Evolutionary conservation across 176 grass and related monocot genomes (phyloP).

Genomic region (Calamus simplicifolius): DNA sequence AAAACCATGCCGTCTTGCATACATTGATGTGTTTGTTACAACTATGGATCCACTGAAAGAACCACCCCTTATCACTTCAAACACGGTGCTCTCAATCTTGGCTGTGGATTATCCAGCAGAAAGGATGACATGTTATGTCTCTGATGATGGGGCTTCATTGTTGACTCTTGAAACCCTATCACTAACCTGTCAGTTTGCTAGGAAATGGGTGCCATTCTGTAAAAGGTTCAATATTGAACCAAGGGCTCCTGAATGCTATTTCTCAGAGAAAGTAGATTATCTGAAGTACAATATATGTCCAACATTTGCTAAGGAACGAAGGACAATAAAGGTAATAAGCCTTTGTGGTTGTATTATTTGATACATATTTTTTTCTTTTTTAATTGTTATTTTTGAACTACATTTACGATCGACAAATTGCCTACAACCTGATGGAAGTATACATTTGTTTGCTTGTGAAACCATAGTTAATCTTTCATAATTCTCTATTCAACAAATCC

Average conservation of each 20-base stretch:
- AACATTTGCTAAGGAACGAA: conserved; percentile 79
- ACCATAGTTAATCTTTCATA: no score
- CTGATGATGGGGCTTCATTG: conserved; percentile 95
- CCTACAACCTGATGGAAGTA: no score
- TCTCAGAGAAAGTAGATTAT: conserved; percentile 81
- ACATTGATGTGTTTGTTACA: conserved; percentile 84
- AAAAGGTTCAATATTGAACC: conserved; percentile 96
- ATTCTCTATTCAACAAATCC: no score
- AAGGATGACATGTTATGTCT: conserved; percentile 96
- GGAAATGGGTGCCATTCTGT: conserved; percentile 99
- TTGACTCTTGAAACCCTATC: conserved; percentile 84
- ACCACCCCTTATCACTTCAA: conserved; percentile 87
- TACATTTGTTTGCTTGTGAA: no score
- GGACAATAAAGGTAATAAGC: conserved; percentile 66
- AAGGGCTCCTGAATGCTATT: conserved; percentile 88
- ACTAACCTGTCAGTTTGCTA: conserved; percentile 78
- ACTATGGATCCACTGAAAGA: conserved; percentile 96
- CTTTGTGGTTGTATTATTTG: neutral
- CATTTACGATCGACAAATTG: no score
- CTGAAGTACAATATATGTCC: conserved; percentile 95
- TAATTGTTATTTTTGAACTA: no score
- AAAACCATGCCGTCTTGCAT: conserved; percentile 57
- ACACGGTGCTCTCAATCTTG: conserved; percentile 89
- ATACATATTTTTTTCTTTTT: no score
- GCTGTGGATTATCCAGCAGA: conserved; percentile 90